Evolutionary conservation across 2,329 filamentous ascomycete genomes (phyloP).

Genomic region (Alternaria arbusti): DNA sequence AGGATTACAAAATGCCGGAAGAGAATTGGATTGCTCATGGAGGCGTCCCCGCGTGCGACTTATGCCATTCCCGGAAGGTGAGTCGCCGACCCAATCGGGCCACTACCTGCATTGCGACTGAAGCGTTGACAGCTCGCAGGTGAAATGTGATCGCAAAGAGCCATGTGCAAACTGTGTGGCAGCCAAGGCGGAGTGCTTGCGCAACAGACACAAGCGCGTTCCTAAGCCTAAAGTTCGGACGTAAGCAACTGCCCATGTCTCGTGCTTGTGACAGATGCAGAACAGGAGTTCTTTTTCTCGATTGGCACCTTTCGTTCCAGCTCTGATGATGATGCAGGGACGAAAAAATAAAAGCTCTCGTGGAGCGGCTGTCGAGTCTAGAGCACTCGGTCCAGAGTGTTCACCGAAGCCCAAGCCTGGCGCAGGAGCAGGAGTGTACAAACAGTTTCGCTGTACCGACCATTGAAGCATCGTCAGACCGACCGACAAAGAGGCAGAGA

Average conservation of each 20-base stretch:
- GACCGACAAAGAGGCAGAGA: constrained; percentile 28
- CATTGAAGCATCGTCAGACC: constrained; percentile 13
- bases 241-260: constrained; percentile 14
- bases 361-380: constrained; percentile 34
- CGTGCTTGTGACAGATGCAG: background rate
- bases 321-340: constrained; percentile 20
- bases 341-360: constrained; percentile 39
- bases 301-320: background rate
- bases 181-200: constrained; percentile 37
- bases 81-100: background rate
- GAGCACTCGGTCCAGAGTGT: constrained; percentile 30
- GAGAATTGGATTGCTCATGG: constrained; percentile 42
- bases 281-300: background rate
- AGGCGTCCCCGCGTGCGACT: constrained; percentile 39
- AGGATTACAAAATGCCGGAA: constrained; percentile 32
- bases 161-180: constrained; percentile 40
- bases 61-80: constrained; percentile 33
- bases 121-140: constrained; percentile 20
- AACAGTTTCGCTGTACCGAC: background rate
- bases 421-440: background rate
- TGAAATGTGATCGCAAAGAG: constrained; percentile 45
- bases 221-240: constrained; percentile 35
- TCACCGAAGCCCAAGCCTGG: constrained; percentile 9
- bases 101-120: background rate
- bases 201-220: constrained; percentile 37